Conservation (phyloP, 2,329 filamentous ascomycete genomes). For the Leptographium radiaticola region DNA sequence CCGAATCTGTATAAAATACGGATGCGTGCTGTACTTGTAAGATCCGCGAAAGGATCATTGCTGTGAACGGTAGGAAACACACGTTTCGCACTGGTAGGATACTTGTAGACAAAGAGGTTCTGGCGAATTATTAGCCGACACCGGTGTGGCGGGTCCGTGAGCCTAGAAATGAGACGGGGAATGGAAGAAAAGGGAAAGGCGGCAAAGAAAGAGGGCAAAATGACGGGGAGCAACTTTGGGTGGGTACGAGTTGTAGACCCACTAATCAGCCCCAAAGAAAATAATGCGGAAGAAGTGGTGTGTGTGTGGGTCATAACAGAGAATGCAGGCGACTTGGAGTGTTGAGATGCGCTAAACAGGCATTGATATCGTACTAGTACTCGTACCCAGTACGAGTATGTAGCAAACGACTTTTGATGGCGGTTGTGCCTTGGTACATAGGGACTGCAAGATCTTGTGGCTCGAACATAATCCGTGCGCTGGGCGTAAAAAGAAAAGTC, state of each 20-base stretch:
- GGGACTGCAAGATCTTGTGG: no score
- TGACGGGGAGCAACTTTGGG: neutral
- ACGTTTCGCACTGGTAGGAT: neutral
- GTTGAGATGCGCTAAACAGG: no score
- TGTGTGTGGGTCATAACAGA: neutral
- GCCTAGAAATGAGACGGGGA: neutral
- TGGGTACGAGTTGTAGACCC: neutral
- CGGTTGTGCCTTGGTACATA: no score
- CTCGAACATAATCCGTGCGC: no score
- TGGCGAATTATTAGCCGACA: conserved; percentile 1
- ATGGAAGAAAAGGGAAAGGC: neutral
- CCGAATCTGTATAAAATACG: no score
- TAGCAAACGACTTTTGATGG: no score
- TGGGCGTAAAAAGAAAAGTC: no score
- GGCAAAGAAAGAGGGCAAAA: neutral
- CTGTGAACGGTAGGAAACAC: neutral
- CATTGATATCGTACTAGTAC: no score
- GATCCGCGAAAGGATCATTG: neutral
- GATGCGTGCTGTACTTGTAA: no score
- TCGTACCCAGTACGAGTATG: no score
- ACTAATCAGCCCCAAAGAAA: neutral
- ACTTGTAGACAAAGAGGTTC: neutral
- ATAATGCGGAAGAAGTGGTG: conserved; percentile 1
- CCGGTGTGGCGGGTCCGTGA: neutral
- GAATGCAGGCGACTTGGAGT: no score